A percentile compares a stretch with the other conserved stretches of the same genome.
Conservation (phyloP, 495 filamentous ascomycete genomes). For the Lophiotrema nucula region DNA sequence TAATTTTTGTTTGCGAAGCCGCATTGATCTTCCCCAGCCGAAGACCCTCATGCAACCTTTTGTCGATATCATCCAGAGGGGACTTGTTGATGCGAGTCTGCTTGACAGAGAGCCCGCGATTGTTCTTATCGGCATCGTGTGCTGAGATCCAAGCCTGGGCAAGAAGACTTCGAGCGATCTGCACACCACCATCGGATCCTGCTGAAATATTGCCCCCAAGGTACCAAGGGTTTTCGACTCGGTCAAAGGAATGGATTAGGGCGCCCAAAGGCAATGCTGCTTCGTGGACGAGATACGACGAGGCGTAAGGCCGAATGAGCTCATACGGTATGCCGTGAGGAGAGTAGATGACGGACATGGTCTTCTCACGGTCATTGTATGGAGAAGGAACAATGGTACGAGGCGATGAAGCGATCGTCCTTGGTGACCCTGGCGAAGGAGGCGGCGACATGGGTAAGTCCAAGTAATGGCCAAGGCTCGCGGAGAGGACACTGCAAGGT, state of each 20-base stretch:
- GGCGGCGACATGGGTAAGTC: slow-evolving; percentile 35
- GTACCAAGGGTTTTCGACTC: slow-evolving; percentile 60
- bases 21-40: not conserved
- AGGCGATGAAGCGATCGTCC: slow-evolving; percentile 24
- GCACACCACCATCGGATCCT: slow-evolving; percentile 57
- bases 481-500: slow-evolving; percentile 44
- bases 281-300: slow-evolving; percentile 54
- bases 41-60: slow-evolving; percentile 28
- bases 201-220: slow-evolving; percentile 61
- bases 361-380: slow-evolving; percentile 35
- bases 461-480: slow-evolving; percentile 31
- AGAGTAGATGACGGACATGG: slow-evolving; percentile 58
- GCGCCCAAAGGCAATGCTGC: slow-evolving; percentile 61
- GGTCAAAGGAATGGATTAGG: slow-evolving; percentile 64
- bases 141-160: slow-evolving; percentile 63
- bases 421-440: slow-evolving; percentile 29
- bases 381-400: slow-evolving; percentile 30
- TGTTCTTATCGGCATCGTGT: slow-evolving; percentile 64
- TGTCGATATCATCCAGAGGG: slow-evolving; percentile 48
- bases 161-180: slow-evolving; percentile 54
- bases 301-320: slow-evolving; percentile 53
- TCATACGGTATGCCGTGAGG: slow-evolving; percentile 57
- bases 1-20: slow-evolving; percentile 5
- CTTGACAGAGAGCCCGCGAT: slow-evolving; percentile 52
- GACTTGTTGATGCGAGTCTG: slow-evolving; percentile 50